phyloP scores from a whole-genome alignment of 768 basidiomycete species.

The Podaxis sp. region DNA sequence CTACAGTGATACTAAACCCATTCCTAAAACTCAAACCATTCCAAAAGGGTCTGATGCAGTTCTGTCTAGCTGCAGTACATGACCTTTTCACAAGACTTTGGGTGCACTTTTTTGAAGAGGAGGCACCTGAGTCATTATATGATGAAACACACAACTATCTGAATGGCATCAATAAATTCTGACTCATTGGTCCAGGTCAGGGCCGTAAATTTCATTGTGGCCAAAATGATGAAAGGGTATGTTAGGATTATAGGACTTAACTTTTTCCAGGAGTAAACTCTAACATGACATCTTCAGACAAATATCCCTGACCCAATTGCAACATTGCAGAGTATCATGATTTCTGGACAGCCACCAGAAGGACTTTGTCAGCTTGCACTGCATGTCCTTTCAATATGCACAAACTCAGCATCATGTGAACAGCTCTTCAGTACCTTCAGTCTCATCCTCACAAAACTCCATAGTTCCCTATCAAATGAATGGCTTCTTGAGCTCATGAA shows the following conservation, averaged over 20 bases:
- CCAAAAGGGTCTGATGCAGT: not conserved
- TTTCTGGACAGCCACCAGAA: not conserved
- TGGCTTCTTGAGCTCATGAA: too few relatives aligned
- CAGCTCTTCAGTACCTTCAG: not conserved
- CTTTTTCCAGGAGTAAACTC: not conserved
- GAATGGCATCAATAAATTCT: too few relatives aligned
- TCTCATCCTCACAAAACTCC: not conserved
- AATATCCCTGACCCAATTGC: not conserved
- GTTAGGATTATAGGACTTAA: not conserved
- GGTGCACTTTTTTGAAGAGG: not conserved
- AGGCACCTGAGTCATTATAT: too few relatives aligned
- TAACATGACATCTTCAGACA: not conserved
- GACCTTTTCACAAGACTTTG: not conserved
- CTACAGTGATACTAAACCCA: conserved; percentile 19
- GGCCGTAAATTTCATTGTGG: too few relatives aligned
- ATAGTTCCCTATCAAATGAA: too few relatives aligned
- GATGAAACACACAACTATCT: too few relatives aligned
- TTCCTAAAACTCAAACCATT: not conserved
- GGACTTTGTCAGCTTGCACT: not conserved
- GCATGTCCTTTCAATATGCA: not conserved
- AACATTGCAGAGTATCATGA: not conserved
- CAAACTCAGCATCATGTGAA: not conserved
- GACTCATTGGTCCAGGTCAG: too few relatives aligned
- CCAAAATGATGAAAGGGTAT: too few relatives aligned
- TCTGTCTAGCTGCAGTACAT: not conserved